A percentile compares a stretch with the other conserved stretches of the same genome.
Conservation (phyloP, 345 rosid species). For the Ceriops zippeliana region DNA sequence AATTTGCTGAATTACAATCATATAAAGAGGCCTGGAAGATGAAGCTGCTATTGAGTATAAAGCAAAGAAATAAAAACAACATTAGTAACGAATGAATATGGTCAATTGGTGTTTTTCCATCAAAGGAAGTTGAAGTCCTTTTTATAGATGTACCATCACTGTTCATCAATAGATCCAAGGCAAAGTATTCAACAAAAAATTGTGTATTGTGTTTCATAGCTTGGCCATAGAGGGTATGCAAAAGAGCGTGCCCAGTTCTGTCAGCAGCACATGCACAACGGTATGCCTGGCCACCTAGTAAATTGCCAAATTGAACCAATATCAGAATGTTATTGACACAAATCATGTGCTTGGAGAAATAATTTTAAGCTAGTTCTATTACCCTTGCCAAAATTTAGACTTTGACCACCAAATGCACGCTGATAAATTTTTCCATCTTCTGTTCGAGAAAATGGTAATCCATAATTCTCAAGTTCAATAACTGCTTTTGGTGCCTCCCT, state of each 20-base stretch:
- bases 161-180: constrained; percentile 82
- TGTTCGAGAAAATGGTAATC: constrained; percentile 92
- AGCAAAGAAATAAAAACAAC: neutral
- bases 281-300: constrained; percentile 93
- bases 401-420: constrained; percentile 99
- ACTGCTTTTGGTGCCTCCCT: constrained; percentile 99
- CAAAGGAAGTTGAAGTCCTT: neutral
- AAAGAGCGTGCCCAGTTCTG: constrained; percentile 91
- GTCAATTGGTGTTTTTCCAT: neutral
- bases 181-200: constrained; percentile 96
- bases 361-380: constrained; percentile 1
- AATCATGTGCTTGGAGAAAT: neutral
- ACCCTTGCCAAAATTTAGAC: constrained; percentile 98
- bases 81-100: neutral
- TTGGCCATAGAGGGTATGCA: constrained; percentile 98
- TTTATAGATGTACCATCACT: constrained; percentile 58
- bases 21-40: neutral
- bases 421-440: constrained; percentile 97
- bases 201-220: constrained; percentile 99
- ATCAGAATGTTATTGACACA: constrained; percentile 14
- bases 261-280: constrained; percentile 99
- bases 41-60: neutral
- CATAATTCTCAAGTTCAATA: constrained; percentile 93
- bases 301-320: constrained; percentile 19
- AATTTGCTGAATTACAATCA: too few relatives aligned